Base-by-base conservation (phyloP, 257 asterid species). In the Apocynum venetum region DNA sequence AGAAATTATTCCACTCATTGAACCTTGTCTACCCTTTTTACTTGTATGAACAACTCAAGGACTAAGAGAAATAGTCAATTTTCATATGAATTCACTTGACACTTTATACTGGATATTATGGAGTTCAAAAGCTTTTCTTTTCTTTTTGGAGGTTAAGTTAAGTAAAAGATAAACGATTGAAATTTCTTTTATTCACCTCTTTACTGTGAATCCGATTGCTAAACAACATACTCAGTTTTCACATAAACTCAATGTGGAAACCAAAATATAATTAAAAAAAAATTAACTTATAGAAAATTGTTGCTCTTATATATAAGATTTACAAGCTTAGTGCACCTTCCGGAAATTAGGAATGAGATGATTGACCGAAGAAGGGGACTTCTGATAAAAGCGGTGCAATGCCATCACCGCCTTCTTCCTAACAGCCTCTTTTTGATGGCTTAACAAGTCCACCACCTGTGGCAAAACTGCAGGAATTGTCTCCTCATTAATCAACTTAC, bases 361-460 rank as follows among this genome's bases (percentile, higher is more conserved):
- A 73, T 87, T 85, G 74, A 96, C 97, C 13, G 97, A 89, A 20
- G 89, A 94, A 0, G 99, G 98, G 10, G 98, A 86, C 85, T 88
- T 86, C 83, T 85, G 97, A 80, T 86, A 82, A 86, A 96, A 96
- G 70, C 98, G 86, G 77, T 93, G 98, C 75, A 96, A 92, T 43
- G 99, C 99, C 98, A 93, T 96, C 36, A 96, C 97, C 0, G 99
- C 98, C 85, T 96, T 93, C 88, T 88, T 96, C 89, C 98, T 91
- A 73, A 96, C 98, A 12, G 93, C 92, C 85, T 96, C 99, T 85
- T 96, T 93, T 71, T 83, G 90, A 81, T 96, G 99, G 31, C 92
- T 92, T 77, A 93, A 78, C 25, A 93, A 82, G 75, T 93, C 98
- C 71, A 91, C 96, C 76, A 96, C 97, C 87, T 91, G 97, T 1